Conservation (phyloP, 1,284 basidiomycete species). For the Mycena sp. region DNA sequence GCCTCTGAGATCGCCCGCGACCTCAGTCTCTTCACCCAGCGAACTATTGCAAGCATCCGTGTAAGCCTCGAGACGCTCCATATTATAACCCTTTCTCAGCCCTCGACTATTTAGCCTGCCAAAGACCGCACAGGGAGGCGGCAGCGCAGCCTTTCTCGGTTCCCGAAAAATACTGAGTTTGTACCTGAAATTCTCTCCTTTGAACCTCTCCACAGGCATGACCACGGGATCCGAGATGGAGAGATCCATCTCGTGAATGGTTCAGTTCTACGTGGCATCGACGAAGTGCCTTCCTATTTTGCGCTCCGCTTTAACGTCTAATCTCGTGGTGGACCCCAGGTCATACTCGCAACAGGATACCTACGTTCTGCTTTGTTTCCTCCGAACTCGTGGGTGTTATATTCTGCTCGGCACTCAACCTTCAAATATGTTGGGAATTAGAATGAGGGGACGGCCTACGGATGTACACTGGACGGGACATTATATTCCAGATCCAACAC, state of each 20-base stretch:
- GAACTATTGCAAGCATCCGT: conserved; percentile 21
- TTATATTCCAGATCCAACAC: neutral
- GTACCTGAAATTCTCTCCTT: conserved; percentile 26
- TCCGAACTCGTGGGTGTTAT: neutral
- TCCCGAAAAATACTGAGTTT: conserved; percentile 26
- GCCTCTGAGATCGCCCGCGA: conserved; percentile 32
- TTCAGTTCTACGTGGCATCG: neutral
- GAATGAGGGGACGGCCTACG: neutral
- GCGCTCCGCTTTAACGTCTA: neutral
- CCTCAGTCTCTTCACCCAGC: conserved; percentile 19
- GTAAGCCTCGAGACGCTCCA: neutral
- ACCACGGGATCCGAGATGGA: neutral
- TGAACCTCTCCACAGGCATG: neutral
- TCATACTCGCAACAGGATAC: conserved; percentile 17
- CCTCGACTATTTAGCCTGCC: neutral
- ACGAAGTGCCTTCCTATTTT: neutral
- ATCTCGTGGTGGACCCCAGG: neutral
- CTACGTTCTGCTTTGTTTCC: neutral
- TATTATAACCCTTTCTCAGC: neutral
- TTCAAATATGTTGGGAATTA: neutral
- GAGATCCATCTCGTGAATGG: neutral
- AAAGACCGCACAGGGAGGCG: conserved; percentile 1
- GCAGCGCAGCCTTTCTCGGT: conserved; percentile 12
- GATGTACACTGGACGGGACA: conserved; percentile 34
- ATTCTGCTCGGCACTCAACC: neutral